phyloP scores from a whole-genome alignment of 1,139 yeast genomes.

The Yamadazyma taylorii region DNA sequence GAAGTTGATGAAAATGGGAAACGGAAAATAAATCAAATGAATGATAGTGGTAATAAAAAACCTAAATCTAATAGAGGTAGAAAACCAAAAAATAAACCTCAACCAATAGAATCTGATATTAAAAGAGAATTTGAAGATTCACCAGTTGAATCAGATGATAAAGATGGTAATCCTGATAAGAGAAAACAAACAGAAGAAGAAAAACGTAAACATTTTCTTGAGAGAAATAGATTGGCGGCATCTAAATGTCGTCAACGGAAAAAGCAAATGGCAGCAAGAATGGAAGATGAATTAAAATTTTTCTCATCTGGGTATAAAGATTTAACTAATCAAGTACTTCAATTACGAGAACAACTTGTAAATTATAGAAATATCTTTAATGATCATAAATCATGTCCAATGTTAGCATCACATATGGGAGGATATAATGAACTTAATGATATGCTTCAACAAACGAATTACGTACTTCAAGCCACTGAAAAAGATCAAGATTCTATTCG shows the following conservation, averaged over 20 bases:
- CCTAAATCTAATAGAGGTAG: slow-evolving; percentile 7
- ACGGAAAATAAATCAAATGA: background rate
- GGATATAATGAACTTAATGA: slow-evolving; percentile 37
- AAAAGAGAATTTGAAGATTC: slow-evolving; percentile 3
- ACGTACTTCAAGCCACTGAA: slow-evolving; percentile 17
- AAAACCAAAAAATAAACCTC: slow-evolving; percentile 10
- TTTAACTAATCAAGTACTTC: slow-evolving; percentile 57
- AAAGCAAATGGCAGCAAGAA: slow-evolving; percentile 80
- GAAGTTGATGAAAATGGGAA: background rate
- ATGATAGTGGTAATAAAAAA: slow-evolving; percentile 5
- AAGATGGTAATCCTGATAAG: slow-evolving; percentile 14
- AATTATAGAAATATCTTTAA: slow-evolving; percentile 42
- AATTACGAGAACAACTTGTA: slow-evolving; percentile 59
- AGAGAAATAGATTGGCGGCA: slow-evolving; percentile 92
- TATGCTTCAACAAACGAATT: slow-evolving; percentile 34
- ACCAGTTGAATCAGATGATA: slow-evolving; percentile 7
- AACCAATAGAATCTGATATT: slow-evolving; percentile 1
- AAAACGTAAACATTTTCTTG: slow-evolving; percentile 79
- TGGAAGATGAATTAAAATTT: slow-evolving; percentile 73
- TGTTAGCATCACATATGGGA: slow-evolving; percentile 35
- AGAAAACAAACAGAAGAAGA: slow-evolving; percentile 34
- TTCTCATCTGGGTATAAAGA: slow-evolving; percentile 73
- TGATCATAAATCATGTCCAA: slow-evolving; percentile 42
- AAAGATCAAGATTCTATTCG: slow-evolving; percentile 16
- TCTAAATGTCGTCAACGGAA: slow-evolving; percentile 93